phyloP scores from a whole-genome alignment of 1,284 basidiomycete genomes.

The Pholiota adiposa region DNA sequence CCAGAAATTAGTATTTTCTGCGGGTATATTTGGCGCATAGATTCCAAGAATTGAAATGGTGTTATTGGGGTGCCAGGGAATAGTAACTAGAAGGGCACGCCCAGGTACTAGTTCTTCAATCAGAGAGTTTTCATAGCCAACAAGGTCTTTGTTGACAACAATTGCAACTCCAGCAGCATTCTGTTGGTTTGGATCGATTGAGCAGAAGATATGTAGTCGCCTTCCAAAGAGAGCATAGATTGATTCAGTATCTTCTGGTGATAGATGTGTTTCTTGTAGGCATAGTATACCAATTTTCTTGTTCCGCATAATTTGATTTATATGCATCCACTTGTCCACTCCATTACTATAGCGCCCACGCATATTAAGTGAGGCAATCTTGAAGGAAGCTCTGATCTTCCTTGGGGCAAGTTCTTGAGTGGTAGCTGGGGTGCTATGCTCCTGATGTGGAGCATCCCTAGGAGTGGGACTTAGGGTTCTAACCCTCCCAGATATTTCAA shows the following conservation, averaged over 20 bases:
- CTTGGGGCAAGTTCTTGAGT: neutral
- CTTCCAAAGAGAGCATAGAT: slow-evolving; percentile 22
- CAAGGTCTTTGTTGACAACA: slow-evolving; percentile 36
- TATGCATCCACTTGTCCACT: slow-evolving; percentile 31
- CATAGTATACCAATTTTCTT: slow-evolving; percentile 32
- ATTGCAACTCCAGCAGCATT: slow-evolving; percentile 37
- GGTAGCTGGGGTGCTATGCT: too few species aligned
- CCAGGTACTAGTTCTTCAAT: slow-evolving; percentile 32
- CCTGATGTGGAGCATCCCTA: too few species aligned
- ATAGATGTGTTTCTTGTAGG: slow-evolving; percentile 37
- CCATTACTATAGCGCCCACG: neutral
- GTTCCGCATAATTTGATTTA: slow-evolving; percentile 33
- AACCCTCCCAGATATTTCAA: neutral
- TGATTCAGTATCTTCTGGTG: neutral
- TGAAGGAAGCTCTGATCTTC: neutral
- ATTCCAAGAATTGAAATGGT: slow-evolving; percentile 31
- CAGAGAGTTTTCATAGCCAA: slow-evolving; percentile 10
- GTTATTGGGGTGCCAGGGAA: slow-evolving; percentile 21
- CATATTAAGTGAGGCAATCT: slow-evolving; percentile 4
- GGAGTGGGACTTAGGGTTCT: neutral
- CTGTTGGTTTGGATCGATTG: slow-evolving; percentile 18
- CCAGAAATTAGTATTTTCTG: slow-evolving; percentile 37
- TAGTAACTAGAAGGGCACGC: slow-evolving; percentile 28
- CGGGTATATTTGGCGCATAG: slow-evolving; percentile 39
- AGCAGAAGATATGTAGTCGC: slow-evolving; percentile 22